Conservation (phyloP, 306 rosid genomes). For the Phaseolus lunatus region DNA sequence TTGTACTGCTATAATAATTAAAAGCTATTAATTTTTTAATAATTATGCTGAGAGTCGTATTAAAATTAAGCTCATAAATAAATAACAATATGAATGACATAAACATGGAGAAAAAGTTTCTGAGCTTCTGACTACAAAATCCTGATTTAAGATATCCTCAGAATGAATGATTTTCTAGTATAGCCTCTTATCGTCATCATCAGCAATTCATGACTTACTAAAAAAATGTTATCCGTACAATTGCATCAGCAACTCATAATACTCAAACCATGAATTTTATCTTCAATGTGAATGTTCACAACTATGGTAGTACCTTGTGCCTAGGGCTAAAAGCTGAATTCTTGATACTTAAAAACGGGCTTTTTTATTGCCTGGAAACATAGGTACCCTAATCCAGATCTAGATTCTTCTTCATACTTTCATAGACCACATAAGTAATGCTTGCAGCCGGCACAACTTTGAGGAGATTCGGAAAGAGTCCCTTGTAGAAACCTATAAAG, state of each 20-base stretch:
- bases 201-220: conserved; percentile 42
- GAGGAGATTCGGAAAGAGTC: conserved; percentile 61
- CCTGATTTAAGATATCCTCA: conserved; percentile 27
- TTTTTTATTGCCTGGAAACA: not conserved
- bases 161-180: conserved; percentile 47
- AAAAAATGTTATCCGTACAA: conserved; percentile 43
- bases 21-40: not conserved
- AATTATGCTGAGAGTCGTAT: not conserved
- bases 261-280: conserved; percentile 27
- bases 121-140: conserved; percentile 52
- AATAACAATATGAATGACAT: not conserved
- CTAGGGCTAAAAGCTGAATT: conserved; percentile 3
- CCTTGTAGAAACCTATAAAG: conserved; percentile 56
- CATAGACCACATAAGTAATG: conserved; percentile 61
- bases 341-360: not conserved
- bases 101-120: conserved; percentile 42
- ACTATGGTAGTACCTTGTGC: conserved; percentile 1
- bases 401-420: conserved; percentile 57
- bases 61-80: not conserved
- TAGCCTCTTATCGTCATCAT: conserved; percentile 48
- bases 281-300: conserved; percentile 5
- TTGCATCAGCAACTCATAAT: conserved; percentile 31
- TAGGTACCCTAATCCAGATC: conserved; percentile 45
- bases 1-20: not conserved
- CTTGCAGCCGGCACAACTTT: conserved; percentile 68